Conservation (phyloP, 1,139 yeast genomes). For the Taphrina deformans region DNA sequence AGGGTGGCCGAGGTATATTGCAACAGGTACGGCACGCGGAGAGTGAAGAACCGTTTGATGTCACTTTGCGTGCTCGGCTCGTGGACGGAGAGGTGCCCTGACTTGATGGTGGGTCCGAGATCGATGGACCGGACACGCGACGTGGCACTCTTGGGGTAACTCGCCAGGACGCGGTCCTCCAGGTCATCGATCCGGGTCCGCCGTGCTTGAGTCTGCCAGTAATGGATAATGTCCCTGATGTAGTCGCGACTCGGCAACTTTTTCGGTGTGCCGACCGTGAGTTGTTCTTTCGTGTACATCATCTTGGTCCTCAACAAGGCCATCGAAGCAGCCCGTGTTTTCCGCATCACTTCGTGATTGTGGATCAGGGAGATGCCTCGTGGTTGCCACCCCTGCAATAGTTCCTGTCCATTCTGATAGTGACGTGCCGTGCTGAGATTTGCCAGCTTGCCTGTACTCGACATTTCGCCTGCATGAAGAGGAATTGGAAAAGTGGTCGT, state of each 20-base stretch:
- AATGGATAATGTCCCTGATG: not conserved
- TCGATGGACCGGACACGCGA: not conserved
- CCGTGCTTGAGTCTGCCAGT: not conserved
- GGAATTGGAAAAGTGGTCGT: not conserved
- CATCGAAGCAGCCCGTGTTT: not conserved
- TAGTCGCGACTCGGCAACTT: not conserved
- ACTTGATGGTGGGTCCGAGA: not conserved
- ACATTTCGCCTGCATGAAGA: not conserved
- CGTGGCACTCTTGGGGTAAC: not conserved
- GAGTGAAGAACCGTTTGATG: not conserved
- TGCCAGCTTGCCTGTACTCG: not conserved
- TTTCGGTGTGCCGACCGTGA: not conserved
- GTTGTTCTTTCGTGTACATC: not conserved
- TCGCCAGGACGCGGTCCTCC: not conserved
- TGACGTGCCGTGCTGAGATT: conserved; percentile 21
- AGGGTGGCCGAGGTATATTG: not conserved
- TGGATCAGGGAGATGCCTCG: conserved; percentile 36
- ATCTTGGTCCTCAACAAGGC: not conserved
- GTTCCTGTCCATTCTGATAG: conserved; percentile 36
- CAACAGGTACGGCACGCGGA: not conserved
- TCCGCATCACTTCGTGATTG: conserved; percentile 5
- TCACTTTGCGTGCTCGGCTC: not conserved
- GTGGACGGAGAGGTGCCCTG: not conserved
- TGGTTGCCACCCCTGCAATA: conserved; percentile 37
- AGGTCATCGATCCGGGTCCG: not conserved